These are phyloP conservation scores for Amaranthus hypochondriacus DNA, from an alignment of 148 eudicot genomes.

Conservation along the genomic window DNA sequence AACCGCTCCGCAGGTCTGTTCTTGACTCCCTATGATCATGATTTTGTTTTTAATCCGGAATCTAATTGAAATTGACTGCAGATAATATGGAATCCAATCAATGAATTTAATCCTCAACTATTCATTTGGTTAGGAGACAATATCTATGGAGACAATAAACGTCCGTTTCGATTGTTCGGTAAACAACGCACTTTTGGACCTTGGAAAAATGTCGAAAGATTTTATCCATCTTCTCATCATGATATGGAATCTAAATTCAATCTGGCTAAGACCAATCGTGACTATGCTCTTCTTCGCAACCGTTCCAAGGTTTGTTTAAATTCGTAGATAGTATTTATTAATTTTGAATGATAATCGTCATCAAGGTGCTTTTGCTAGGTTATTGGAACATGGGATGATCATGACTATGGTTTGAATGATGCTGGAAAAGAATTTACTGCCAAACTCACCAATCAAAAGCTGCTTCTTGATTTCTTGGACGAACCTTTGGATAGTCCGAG, in stretches of 20 bases:
- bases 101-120: constrained; percentile 47
- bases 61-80: constrained; percentile 17
- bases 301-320: constrained; percentile 38
- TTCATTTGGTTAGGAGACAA: constrained; percentile 78
- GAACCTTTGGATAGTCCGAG: constrained; percentile 65
- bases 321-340: not conserved
- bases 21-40: not conserved
- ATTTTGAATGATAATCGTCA: not conserved
- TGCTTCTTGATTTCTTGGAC: constrained; percentile 67
- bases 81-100: constrained; percentile 57
- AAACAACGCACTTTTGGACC: constrained; percentile 70
- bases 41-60: not conserved
- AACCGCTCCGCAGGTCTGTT: constrained; percentile 47
- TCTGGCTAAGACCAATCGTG: constrained; percentile 41
- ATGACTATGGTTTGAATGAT: constrained; percentile 74
- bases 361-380: constrained; percentile 29
- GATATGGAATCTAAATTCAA: constrained; percentile 54
- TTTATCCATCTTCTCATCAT: constrained; percentile 47
- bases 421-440: constrained; percentile 64
- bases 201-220: constrained; percentile 63
- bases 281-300: constrained; percentile 41
- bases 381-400: constrained; percentile 86
- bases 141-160: constrained; percentile 61
- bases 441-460: constrained; percentile 53
- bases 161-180: constrained; percentile 51